These are phyloP conservation scores for Rhododendron mucronatum DNA, from an alignment of 148 eudicot species.

Conservation along the genomic window DNA sequence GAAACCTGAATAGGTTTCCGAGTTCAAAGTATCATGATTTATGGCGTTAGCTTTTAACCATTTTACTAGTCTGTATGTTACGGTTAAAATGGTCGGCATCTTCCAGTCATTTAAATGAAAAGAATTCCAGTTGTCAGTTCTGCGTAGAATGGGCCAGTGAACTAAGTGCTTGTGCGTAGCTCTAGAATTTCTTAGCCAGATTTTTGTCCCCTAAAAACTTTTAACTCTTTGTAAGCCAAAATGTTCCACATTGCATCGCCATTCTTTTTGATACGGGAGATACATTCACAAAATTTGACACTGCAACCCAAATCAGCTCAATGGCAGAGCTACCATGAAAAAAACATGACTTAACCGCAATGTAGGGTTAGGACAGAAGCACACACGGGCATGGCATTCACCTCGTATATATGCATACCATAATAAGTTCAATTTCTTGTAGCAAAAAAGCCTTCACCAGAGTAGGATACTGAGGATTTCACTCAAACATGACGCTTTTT, in stretches of 20 bases:
- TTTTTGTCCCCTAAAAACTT: not conserved
- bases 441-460: not conserved
- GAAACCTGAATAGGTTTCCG: not conserved
- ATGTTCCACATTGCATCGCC: not conserved
- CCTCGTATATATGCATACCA: slow-evolving; percentile 17
- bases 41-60: not conserved
- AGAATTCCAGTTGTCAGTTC: not conserved
- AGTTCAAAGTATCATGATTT: not conserved
- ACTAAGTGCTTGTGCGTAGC: not conserved
- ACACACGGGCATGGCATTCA: slow-evolving; percentile 24
- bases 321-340: slow-evolving; percentile 18
- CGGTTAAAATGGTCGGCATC: not conserved
- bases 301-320: slow-evolving; percentile 22
- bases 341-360: slow-evolving; percentile 31
- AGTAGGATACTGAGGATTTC: not conserved
- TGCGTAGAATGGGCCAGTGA: not conserved
- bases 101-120: not conserved
- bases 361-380: slow-evolving; percentile 39
- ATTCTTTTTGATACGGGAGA: not conserved
- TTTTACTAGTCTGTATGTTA: not conserved
- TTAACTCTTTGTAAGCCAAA: not conserved
- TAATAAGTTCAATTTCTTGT: not conserved
- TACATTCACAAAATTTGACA: slow-evolving; percentile 31
- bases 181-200: not conserved
- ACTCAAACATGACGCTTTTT: slow-evolving; percentile 32